These are phyloP conservation scores for Ophiostoma himal-ulmi DNA, from an alignment of 2,329 filamentous ascomycete species.

Conservation along the genomic window DNA sequence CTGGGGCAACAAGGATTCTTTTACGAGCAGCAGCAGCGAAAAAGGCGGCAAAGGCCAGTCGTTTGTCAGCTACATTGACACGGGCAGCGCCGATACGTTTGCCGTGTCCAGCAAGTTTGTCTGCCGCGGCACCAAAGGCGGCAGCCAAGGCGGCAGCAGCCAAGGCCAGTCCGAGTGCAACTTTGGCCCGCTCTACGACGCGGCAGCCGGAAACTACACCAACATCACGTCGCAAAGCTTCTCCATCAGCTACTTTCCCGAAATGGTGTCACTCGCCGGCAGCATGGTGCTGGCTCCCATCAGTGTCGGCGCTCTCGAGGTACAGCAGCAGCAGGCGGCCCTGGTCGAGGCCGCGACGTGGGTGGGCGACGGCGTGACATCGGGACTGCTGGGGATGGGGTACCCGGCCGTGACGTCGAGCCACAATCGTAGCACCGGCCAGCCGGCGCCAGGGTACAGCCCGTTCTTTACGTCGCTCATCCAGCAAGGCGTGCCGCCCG, in stretches of 20 bases:
- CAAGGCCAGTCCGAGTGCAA: conserved; percentile 22
- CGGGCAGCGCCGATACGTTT: conserved; percentile 22
- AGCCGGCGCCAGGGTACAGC: too few relatives aligned
- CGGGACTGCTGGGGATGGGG: conserved; percentile 47
- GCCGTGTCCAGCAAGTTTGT: conserved; percentile 17
- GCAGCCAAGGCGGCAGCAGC: background rate
- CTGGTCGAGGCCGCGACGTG: conserved; percentile 40
- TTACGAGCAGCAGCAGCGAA: too few relatives aligned
- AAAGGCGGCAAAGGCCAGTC: conserved; percentile 18
- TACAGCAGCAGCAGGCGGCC: conserved; percentile 42
- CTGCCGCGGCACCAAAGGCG: conserved; percentile 10
- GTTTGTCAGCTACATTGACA: conserved; percentile 26
- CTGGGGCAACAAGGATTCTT: too few relatives aligned
- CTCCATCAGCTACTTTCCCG: conserved; percentile 41
- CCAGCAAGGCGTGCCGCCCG: conserved; percentile 8
- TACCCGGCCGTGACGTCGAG: conserved; percentile 43
- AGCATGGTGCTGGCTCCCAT: conserved; percentile 38
- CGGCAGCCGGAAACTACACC: conserved; percentile 33
- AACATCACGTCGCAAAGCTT: conserved; percentile 38
- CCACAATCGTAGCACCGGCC: background rate
- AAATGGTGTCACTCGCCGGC: conserved; percentile 37
- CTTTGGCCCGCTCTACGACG: conserved; percentile 26
- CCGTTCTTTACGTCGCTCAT: conserved; percentile 20
- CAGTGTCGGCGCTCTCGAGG: conserved; percentile 42
- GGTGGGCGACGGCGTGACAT: conserved; percentile 40